Evolutionary conservation across 768 basidiomycete species (phyloP).

Genomic region (Albatrellus ellisii): DNA sequence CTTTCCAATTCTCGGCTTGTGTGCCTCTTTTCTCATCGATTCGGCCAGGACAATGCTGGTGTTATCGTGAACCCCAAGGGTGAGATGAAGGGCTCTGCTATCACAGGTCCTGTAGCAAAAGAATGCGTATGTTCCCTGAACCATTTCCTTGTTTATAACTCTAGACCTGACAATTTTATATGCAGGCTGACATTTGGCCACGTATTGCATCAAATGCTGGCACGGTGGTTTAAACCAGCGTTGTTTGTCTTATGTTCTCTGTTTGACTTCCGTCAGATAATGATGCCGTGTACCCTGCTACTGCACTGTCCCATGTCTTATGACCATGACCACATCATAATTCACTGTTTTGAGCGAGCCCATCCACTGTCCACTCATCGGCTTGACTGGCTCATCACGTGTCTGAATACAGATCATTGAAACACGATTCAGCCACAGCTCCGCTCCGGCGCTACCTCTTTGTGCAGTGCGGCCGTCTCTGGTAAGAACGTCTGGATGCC

Average conservation of each 20-base stretch:
- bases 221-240: slow-evolving; percentile 78
- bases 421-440: no score
- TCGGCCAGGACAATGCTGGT: slow-evolving; percentile 75
- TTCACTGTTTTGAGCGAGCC: no score
- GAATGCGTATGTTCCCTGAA: slow-evolving; percentile 68
- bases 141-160: neutral
- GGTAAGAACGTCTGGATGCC: no score
- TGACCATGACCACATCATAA: slow-evolving; percentile 9
- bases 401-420: no score
- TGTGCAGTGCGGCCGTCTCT: no score
- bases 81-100: slow-evolving; percentile 99
- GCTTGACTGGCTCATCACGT: no score
- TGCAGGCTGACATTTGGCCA: slow-evolving; percentile 92
- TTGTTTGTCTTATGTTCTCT: slow-evolving; percentile 11
- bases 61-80: slow-evolving; percentile 98
- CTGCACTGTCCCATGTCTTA: slow-evolving; percentile 4
- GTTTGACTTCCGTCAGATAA: slow-evolving; percentile 10
- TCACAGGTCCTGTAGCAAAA: slow-evolving; percentile 96
- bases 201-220: slow-evolving; percentile 99
- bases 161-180: neutral
- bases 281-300: slow-evolving; percentile 13
- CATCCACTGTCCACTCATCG: no score
- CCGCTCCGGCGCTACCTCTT: no score
- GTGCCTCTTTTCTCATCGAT: neutral
- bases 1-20: neutral